Conservation (phyloP, 2,329 filamentous ascomycete species). For the Claviceps sp. region DNA sequence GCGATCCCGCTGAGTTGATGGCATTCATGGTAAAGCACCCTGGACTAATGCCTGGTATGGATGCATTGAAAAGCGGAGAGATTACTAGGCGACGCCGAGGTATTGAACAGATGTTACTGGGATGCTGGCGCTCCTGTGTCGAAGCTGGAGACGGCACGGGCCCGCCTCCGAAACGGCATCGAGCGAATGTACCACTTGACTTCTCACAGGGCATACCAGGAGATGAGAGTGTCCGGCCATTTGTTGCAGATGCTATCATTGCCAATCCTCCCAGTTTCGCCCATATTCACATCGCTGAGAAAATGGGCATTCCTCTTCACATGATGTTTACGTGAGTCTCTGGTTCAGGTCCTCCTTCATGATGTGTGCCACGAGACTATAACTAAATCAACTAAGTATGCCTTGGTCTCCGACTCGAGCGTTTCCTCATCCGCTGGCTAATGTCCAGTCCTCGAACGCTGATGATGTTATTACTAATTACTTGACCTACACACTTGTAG, state of each 20-base stretch:
- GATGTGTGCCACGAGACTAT: neutral
- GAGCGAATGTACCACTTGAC: constrained; percentile 32
- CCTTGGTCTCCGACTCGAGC: constrained; percentile 77
- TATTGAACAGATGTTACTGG: constrained; percentile 67
- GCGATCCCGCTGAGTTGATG: constrained; percentile 63
- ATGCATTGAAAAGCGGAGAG: constrained; percentile 61
- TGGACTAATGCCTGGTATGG: constrained; percentile 70
- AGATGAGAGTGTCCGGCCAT: constrained; percentile 40
- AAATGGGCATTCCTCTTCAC: constrained; percentile 59
- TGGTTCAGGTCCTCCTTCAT: no score
- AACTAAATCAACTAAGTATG: constrained; percentile 51
- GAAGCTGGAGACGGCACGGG: constrained; percentile 58
- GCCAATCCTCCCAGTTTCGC: constrained; percentile 69
- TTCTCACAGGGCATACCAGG: constrained; percentile 21
- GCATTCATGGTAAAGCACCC: constrained; percentile 89
- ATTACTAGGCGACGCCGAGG: constrained; percentile 60
- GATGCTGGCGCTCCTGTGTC: constrained; percentile 77
- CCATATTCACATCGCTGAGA: constrained; percentile 63
- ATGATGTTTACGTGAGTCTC: constrained; percentile 75
- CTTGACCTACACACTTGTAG: constrained; percentile 70
- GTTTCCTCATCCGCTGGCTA: constrained; percentile 77
- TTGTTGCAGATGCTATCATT: constrained; percentile 73
- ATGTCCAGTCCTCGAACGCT: constrained; percentile 63
- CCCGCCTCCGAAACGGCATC: constrained; percentile 32
- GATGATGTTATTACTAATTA: constrained; percentile 70